phyloP scores from a whole-genome alignment of 2,329 filamentous ascomycete species.

The Diplodia seriata region DNA sequence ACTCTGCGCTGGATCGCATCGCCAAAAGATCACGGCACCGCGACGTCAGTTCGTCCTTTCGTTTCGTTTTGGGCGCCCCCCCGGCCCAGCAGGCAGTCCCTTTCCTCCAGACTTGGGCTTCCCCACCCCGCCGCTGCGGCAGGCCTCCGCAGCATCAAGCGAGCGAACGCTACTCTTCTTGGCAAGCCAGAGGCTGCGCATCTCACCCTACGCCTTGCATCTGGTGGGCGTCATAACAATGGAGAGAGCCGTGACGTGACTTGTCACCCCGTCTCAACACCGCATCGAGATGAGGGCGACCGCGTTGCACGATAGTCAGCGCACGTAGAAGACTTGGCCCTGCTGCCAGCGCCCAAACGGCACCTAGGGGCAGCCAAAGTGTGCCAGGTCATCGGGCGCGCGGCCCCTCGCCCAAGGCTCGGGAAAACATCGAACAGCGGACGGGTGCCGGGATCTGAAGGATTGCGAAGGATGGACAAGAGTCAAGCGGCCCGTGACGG shows the following conservation, averaged over 20 bases:
- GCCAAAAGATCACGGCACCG: slow-evolving; percentile 24
- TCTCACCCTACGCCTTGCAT: slow-evolving; percentile 1
- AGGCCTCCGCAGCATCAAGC: neutral
- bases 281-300: slow-evolving; percentile 9
- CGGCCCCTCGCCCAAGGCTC: neutral
- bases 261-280: slow-evolving; percentile 19
- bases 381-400: slow-evolving; percentile 1
- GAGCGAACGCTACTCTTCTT: neutral
- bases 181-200: neutral
- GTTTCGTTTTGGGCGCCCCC: neutral
- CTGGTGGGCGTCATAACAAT: neutral
- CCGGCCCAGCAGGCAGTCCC: neutral
- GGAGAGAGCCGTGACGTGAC: slow-evolving; percentile 18
- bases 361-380: slow-evolving; percentile 1
- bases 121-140: slow-evolving; percentile 15
- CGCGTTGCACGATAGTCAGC: slow-evolving; percentile 21
- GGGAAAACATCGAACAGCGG: neutral
- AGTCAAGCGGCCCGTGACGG: slow-evolving; percentile 1
- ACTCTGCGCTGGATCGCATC: neutral
- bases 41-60: slow-evolving; percentile 13
- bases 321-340: neutral
- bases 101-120: neutral
- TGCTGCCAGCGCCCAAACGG: neutral
- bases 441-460: neutral
- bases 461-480: neutral